Percentiles rank a stretch among this genome's conserved stretches.
Conservation (phyloP, 169 alveolate genomes). For the Cryptosporidium meleagridis region DNA sequence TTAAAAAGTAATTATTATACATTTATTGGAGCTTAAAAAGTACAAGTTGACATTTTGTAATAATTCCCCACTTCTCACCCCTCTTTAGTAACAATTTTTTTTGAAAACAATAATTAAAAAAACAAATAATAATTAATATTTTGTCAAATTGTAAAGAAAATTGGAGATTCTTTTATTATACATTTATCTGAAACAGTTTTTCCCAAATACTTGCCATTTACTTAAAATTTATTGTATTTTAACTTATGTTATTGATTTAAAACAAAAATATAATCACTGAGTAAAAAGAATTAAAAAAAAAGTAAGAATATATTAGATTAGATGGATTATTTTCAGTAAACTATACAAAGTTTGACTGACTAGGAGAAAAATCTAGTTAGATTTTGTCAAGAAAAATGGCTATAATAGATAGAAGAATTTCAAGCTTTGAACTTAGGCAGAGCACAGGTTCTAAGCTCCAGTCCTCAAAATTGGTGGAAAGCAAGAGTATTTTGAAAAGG, state of each 20-base stretch:
- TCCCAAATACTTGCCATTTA: background rate
- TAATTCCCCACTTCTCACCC: constrained; percentile 1
- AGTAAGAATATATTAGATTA: background rate
- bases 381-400: background rate
- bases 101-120: background rate
- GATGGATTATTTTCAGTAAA: background rate
- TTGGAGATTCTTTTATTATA: background rate
- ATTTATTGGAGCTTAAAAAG: background rate
- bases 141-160: background rate
- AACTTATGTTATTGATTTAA: background rate
- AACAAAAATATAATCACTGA: too few species aligned
- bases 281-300: too few species aligned
- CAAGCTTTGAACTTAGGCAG: constrained; percentile 28
- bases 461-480: constrained; percentile 25
- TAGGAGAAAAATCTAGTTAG: too few species aligned
- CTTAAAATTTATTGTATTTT: too few species aligned
- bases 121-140: background rate
- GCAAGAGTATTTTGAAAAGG: background rate
- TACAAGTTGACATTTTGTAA: background rate
- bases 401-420: constrained; percentile 8
- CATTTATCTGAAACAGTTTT: too few species aligned
- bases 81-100: background rate
- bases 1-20: too few species aligned
- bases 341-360: background rate
- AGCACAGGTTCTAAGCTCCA: constrained; percentile 8